phyloP scores from a whole-genome alignment of 208 protist species.

The Trypanosoma grayi region DNA sequence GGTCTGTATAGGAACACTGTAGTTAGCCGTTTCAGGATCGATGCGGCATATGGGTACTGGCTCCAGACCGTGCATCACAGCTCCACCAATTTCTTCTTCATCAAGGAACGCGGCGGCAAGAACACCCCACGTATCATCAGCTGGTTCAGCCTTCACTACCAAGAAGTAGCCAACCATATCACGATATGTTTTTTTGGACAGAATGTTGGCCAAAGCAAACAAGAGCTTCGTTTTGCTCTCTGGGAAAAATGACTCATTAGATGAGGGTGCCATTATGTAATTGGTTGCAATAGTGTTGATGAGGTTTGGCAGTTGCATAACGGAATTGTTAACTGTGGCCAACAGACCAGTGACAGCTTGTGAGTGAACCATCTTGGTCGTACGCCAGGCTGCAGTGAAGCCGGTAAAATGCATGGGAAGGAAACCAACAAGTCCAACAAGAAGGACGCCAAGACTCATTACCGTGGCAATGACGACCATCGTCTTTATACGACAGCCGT shows the following conservation, averaged over 20 bases:
- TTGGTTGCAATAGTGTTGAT: conserved; percentile 56
- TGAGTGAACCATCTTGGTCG: conserved; percentile 24
- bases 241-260: conserved; percentile 3
- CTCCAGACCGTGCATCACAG: conserved; percentile 7
- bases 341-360: conserved; percentile 33
- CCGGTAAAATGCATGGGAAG: conserved; percentile 26
- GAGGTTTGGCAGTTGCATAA: conserved; percentile 47
- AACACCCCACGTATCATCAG: conserved; percentile 8
- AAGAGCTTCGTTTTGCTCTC: conserved; percentile 17
- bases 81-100: background rate
- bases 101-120: conserved; percentile 1
- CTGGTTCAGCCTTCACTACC: conserved; percentile 1
- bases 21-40: background rate
- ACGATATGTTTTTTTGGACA: conserved; percentile 21
- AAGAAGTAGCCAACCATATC: conserved; percentile 20
- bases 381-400: conserved; percentile 27
- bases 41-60: background rate
- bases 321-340: conserved; percentile 42
- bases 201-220: conserved; percentile 30
- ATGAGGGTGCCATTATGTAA: conserved; percentile 24
- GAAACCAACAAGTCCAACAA: conserved; percentile 35
- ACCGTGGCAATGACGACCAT: conserved; percentile 41
- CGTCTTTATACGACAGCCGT: conserved; percentile 35
- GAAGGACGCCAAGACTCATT: conserved; percentile 48
- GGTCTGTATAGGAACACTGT: background rate